phyloP scores from a whole-genome alignment of 2,329 filamentous ascomycete species.

The Cytospora paraplurivora region DNA sequence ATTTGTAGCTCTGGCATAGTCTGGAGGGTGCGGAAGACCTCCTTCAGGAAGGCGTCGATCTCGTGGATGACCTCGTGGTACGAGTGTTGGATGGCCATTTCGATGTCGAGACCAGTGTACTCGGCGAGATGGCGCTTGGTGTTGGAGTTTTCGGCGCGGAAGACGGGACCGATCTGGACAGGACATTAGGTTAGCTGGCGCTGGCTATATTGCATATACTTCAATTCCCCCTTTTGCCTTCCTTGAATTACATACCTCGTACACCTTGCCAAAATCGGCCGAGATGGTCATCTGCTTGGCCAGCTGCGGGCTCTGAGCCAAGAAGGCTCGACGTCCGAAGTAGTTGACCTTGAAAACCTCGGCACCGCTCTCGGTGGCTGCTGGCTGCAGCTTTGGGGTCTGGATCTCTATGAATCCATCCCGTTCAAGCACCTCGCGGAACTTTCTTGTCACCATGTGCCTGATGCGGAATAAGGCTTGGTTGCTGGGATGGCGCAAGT shows the following conservation, averaged over 20 bases:
- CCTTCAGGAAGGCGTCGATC: slow-evolving; percentile 75
- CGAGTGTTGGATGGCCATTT: slow-evolving; percentile 87
- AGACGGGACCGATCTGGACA: slow-evolving; percentile 72
- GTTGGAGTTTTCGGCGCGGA: slow-evolving; percentile 93
- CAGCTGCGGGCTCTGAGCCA: slow-evolving; percentile 89
- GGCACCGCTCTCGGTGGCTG: slow-evolving; percentile 87
- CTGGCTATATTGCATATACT: not conserved
- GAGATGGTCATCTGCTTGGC: slow-evolving; percentile 93
- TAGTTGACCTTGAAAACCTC: slow-evolving; percentile 93
- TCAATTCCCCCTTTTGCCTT: not conserved
- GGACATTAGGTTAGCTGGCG: slow-evolving; percentile 1
- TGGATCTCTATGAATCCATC: slow-evolving; percentile 90
- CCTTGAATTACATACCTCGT: slow-evolving; percentile 56
- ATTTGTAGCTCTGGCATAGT: slow-evolving; percentile 69
- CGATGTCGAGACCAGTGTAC: slow-evolving; percentile 88
- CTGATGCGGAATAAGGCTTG: slow-evolving; percentile 89
- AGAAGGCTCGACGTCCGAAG: slow-evolving; percentile 82
- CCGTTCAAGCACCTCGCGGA: slow-evolving; percentile 73
- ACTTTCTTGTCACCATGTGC: slow-evolving; percentile 76
- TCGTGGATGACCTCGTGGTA: slow-evolving; percentile 84
- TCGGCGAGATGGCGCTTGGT: slow-evolving; percentile 93
- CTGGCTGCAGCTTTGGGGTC: slow-evolving; percentile 87
- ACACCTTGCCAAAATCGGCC: slow-evolving; percentile 85
- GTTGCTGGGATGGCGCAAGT: slow-evolving; percentile 81
- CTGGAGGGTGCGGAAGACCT: slow-evolving; percentile 67